Evolutionary conservation across 179 eudicot species (phyloP), one percentile per base, ranked within the genome.

Genomic region (Nepenthes alata): DNA sequence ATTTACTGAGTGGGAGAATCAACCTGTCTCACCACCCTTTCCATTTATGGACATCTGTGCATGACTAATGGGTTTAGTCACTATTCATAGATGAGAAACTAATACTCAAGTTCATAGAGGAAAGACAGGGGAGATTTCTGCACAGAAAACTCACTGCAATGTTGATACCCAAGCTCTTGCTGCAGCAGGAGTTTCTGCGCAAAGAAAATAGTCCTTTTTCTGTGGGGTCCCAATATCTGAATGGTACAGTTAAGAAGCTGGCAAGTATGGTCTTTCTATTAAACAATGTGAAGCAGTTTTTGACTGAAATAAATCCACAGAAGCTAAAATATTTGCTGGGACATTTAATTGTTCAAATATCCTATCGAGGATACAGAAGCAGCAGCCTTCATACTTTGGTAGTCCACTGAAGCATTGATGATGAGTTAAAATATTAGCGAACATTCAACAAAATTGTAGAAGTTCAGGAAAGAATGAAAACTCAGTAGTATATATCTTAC

Each of bases 121-220:
- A 15, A 45, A 37, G 47, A 14, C 1, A 53, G 37, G 13, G 49
- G 25, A 52, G 37, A 58, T 5, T 52, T n/a, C 35, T 10, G 50
- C 38, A 41, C 56, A n/a, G 60, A 63, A 64, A 59, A 67, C 98
- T 83, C 69, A 93, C 98, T 86, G 86, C 63, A 93, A 78, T 65
- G 98, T 93, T 53, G 97, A 83, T 47, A 89, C 94, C 98, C 98
- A 93, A 57, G 98, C 98, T 77, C 70, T 83, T 66, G 98, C 86
- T 60, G 98, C 97, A 52, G 88, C 96, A 45, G 98, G 97, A 74
- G 98, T 93, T 79, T 93, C 98, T 66, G 98, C 93, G 79, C 98
- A 89, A 49, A 93, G 97, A 74, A 87, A 93, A 74, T 80, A 93
- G 69, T 93, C 98, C 62, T 89, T 93, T 59, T 80, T 93, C 77